Base-by-base conservation (phyloP, 1,139 yeast genomes). In the Blastobotrys capitulatus region DNA sequence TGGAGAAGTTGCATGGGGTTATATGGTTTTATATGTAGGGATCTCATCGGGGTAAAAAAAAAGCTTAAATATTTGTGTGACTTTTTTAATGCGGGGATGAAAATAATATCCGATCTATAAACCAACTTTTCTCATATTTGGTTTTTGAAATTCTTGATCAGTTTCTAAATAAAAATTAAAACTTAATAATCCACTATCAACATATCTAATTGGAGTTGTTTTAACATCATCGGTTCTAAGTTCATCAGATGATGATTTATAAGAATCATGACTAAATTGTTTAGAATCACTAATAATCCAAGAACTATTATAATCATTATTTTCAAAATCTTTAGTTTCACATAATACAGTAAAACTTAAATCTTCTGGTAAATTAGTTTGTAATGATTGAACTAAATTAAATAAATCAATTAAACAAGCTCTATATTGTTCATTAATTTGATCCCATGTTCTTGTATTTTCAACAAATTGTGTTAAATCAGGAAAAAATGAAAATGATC, bases 151-250 rank as follows among this genome's bases (percentile, higher is more conserved):
- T 6, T 52, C 31, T 38, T 52, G 53, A 40, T 56, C 59, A 35
- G 61, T 64, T 48, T 67, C 69, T 9, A 62, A 49, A 56, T 58
- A 60, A n/a, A 61, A 38, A 38, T 58, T 61, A 46, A 67, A 65
- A 20, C 60, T 54, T 16, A 66, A 32, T 1, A 65, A 62, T 1
- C 69, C 72, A 19, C 61, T 56, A 15, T 58, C 58, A 5, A 66
- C 64, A 39, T 60, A 61, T 19, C 69, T 55, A 7, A 67, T 54
- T 1, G 71, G 71, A 38, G 38, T 48, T 19, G 52, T 43, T 12
- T 41, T 31, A 19, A 51, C 25, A 4, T 7, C 25, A 22, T 22
- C 48, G 1, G 49, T 39, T 3, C 18, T 15, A 4, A 32, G 15
- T 27, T 38, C 43, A 27, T 45, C 48, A 16, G 32, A 44, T n/a